phyloP scores from a whole-genome alignment of 2,329 filamentous ascomycete genomes.

The Pyrenophora tritici-repentis region DNA sequence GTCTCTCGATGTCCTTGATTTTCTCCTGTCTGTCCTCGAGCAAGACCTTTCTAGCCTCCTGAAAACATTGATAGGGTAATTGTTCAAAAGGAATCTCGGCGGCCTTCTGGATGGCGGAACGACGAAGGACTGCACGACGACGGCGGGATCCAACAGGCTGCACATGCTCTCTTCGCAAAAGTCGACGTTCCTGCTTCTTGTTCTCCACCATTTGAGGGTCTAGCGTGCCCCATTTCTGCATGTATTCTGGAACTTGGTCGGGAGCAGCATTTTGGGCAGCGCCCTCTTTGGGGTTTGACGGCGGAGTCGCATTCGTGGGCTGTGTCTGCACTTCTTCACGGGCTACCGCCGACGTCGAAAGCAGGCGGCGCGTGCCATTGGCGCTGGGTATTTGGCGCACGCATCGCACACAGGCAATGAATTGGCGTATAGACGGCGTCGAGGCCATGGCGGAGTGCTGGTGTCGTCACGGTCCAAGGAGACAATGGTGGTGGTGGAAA shows the following conservation, averaged over 20 bases:
- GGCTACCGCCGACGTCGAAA: slow-evolving; percentile 54
- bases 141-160: slow-evolving; percentile 82
- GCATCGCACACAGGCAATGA: slow-evolving; percentile 43
- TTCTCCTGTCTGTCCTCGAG: slow-evolving; percentile 81
- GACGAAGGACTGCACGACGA: slow-evolving; percentile 62
- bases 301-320: slow-evolving; percentile 22
- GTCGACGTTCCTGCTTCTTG: slow-evolving; percentile 64
- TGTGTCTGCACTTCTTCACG: slow-evolving; percentile 52
- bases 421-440: slow-evolving; percentile 41
- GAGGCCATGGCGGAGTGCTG: slow-evolving; percentile 40
- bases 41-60: slow-evolving; percentile 87
- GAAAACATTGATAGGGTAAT: slow-evolving; percentile 96
- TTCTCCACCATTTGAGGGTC: slow-evolving; percentile 42
- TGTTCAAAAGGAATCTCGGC: slow-evolving; percentile 84
- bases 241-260: slow-evolving; percentile 35
- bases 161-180: slow-evolving; percentile 68
- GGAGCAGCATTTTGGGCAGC: slow-evolving; percentile 16
- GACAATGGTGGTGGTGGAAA: slow-evolving; percentile 16
- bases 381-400: slow-evolving; percentile 39
- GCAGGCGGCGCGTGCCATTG: slow-evolving; percentile 48
- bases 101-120: slow-evolving; percentile 55
- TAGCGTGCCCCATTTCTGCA: slow-evolving; percentile 43
- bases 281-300: slow-evolving; percentile 18
- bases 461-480: slow-evolving; percentile 7
- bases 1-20: slow-evolving; percentile 70